Evolutionary conservation across 306 rosid species (phyloP).

Genomic region (Sindora glabra): DNA sequence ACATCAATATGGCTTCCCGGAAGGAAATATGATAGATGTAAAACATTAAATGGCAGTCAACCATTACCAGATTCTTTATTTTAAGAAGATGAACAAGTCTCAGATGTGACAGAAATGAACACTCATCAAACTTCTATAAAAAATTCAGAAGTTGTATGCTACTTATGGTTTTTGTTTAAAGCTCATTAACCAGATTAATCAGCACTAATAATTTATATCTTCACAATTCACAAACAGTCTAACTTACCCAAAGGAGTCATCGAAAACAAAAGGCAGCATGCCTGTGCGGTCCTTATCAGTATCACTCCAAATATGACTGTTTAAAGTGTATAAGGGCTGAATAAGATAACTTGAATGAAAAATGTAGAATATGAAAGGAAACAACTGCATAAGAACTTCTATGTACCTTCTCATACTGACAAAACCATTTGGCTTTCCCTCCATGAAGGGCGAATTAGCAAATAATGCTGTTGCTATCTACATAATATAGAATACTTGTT

Average conservation of each 20-base stretch:
- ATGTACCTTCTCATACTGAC: constrained; percentile 89
- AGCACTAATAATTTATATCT: background rate
- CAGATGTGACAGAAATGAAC: background rate
- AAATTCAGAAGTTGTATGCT: too few species aligned
- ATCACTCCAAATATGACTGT: constrained; percentile 94
- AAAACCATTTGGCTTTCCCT: constrained; percentile 93
- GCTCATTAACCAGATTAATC: background rate
- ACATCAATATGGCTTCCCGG: background rate
- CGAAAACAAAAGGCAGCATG: constrained; percentile 96
- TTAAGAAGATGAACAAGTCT: background rate
- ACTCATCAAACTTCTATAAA: too few species aligned
- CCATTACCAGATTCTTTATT: background rate
- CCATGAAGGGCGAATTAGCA: constrained; percentile 93
- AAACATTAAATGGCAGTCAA: background rate
- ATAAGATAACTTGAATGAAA: constrained; percentile 9
- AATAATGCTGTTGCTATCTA: constrained; percentile 99
- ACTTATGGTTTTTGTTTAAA: background rate
- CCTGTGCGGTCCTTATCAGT: constrained; percentile 83
- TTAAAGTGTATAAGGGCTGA: constrained; percentile 18
- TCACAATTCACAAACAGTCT: background rate
- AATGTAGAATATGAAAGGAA: background rate
- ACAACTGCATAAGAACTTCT: constrained; percentile 8
- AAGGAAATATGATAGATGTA: background rate
- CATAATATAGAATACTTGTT: constrained; percentile 23
- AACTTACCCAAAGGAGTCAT: constrained; percentile 80